Evolutionary conservation across 179 eudicot species (phyloP), one percentile per base, ranked within the genome.

Genomic region (Carnegiea gigantea): DNA sequence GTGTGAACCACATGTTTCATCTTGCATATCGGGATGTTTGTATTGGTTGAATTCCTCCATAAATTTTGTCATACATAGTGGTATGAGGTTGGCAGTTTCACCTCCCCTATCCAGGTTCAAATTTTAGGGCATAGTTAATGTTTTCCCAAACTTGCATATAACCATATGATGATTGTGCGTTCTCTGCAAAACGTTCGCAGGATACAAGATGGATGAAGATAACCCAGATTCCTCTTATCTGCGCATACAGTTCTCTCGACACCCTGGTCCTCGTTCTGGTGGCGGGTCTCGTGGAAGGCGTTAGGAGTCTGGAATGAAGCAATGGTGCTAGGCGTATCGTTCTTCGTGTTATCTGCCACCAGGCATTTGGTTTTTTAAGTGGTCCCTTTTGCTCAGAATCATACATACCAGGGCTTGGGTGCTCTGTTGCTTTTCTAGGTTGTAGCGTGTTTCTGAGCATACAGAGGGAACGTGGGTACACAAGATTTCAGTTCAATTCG

Each of bases 191-290:
- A 60, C 83, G 60, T 17, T 78, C 28, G 43, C 90, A 93, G 97
- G 95, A 30, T 93, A 93, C 86, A 89, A 86, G 79, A 88, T 91
- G 88, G 97, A 93, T 81, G 97, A 93, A 78, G 83, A 90, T 79
- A 92, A 92, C 79, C 90, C 87, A 17, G 90, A 86, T 62, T 91
- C 97, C 51, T 36, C 92, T 54, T 83, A 82, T 77, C 79, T 93
- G 44, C 88, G 95, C 67, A 86, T 93, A 72, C 97, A 93, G 85
- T 93, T 93, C 84, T 89, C 97, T 54, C 90, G 89, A 79, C 62
- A 83, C 74, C 95, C 97, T 38, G 94, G 94, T 76, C 90, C 95
- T 33, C 87, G 93, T 77, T 82, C 93, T 46, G 87, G 88, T 26
- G 72, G 84, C 36, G 91, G 88, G 30, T 43, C 86, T 49, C 91